Evolutionary conservation across 108 stramenopile genomes (phyloP).

Genomic region (Cyclotella sp.): DNA sequence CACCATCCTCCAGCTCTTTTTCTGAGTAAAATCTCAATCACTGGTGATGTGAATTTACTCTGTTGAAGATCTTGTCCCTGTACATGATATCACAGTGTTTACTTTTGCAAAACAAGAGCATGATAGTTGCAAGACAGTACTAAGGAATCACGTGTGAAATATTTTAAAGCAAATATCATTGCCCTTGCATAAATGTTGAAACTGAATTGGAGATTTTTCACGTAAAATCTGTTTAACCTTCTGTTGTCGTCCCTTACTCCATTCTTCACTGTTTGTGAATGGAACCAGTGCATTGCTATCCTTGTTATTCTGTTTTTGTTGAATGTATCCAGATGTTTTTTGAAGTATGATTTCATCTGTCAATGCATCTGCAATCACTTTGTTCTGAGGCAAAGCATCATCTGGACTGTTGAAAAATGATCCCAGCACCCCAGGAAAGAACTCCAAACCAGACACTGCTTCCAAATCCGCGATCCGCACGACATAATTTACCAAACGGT

Average conservation of each 20-base stretch:
- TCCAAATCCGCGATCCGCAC: conserved; percentile 86
- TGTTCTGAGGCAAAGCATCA: conserved; percentile 27
- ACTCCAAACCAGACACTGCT: conserved; percentile 74
- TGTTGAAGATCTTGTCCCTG: too few relatives aligned
- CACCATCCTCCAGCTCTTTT: too few relatives aligned
- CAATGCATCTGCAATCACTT: conserved; percentile 51
- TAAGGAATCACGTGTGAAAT: conserved; percentile 2
- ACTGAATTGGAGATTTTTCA: conserved; percentile 37
- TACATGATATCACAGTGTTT: too few relatives aligned
- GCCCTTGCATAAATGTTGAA: conserved; percentile 46
- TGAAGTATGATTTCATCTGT: conserved; percentile 38
- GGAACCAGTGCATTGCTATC: conserved; percentile 27
- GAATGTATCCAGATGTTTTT: not conserved
- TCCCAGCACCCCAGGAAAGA: conserved; percentile 64
- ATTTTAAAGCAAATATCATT: conserved; percentile 41
- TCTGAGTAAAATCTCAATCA: too few relatives aligned
- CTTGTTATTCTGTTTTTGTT: not conserved
- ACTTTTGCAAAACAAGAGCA: too few relatives aligned
- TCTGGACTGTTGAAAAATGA: conserved; percentile 14
- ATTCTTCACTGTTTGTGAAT: conserved; percentile 1
- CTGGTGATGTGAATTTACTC: too few relatives aligned
- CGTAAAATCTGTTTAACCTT: conserved; percentile 36
- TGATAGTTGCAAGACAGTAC: not conserved
- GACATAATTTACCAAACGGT: conserved; percentile 62
- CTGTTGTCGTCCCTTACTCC: conserved; percentile 30